Percentiles rank a stretch among this genome's conserved stretches.
These are phyloP conservation scores for Centaurea solstitialis DNA, from an alignment of 129 eudicot genomes.

Conservation along the genomic window DNA sequence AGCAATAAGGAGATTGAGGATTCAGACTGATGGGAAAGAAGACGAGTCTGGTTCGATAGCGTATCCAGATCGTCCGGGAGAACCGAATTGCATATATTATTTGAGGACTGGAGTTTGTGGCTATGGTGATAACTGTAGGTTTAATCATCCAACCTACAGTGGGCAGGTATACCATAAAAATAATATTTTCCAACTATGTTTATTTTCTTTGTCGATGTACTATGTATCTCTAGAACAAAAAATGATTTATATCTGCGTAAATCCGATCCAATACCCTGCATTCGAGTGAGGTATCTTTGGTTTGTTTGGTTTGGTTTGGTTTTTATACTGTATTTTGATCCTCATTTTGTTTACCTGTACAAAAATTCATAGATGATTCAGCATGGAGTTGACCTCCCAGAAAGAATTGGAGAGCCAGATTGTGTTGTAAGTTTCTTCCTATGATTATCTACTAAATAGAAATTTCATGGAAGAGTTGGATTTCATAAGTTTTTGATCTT, in stretches of 20 bases:
- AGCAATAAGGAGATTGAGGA: conserved; percentile 37
- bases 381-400: conserved; percentile 46
- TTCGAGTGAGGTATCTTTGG: neutral
- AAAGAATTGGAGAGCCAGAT: conserved; percentile 78
- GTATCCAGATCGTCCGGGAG: conserved; percentile 83
- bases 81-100: conserved; percentile 75
- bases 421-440: conserved; percentile 66
- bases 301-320: neutral
- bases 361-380: conserved; percentile 34
- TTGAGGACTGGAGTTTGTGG: conserved; percentile 73
- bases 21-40: conserved; percentile 35
- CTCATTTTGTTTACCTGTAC: neutral
- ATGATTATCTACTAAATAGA: neutral
- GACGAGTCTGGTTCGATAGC: conserved; percentile 23
- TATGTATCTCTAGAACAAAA: neutral
- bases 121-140: conserved; percentile 71
- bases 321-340: neutral
- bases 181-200: neutral
- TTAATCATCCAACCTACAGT: conserved; percentile 65
- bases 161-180: conserved; percentile 36
- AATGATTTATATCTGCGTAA: neutral
- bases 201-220: neutral
- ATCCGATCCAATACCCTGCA: neutral
- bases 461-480: neutral
- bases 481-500: neutral